Evolutionary conservation across 441 rosid genomes (phyloP).

Genomic region (Viola pubescens): DNA sequence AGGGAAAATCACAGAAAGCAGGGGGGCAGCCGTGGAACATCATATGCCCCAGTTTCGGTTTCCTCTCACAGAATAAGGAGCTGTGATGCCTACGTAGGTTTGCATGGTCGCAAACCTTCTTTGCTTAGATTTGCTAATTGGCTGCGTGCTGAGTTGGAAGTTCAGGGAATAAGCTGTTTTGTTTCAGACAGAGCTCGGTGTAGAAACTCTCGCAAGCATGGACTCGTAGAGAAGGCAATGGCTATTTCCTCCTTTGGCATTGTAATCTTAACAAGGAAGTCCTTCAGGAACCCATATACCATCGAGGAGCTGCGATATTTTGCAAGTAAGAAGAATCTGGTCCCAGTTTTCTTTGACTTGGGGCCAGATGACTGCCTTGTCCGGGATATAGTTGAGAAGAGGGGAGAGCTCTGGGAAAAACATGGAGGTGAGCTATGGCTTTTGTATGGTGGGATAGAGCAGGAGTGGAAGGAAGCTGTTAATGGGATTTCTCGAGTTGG

Average conservation of each 20-base stretch:
- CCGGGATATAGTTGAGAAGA: constrained; percentile 82
- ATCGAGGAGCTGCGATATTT: constrained; percentile 83
- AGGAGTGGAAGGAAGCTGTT: constrained; percentile 91
- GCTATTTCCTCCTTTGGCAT: constrained; percentile 80
- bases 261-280: constrained; percentile 66
- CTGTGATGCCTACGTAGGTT: constrained; percentile 80
- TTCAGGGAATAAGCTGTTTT: constrained; percentile 87
- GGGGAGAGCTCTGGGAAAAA: constrained; percentile 93
- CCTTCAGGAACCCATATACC: constrained; percentile 64
- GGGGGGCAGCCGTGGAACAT: constrained; percentile 34
- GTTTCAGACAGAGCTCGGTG: constrained; percentile 71
- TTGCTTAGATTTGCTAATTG: constrained; percentile 68
- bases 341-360: constrained; percentile 75
- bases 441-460: constrained; percentile 74
- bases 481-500: constrained; percentile 56
- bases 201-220: constrained; percentile 62
- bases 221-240: constrained; percentile 69
- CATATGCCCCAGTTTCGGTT: constrained; percentile 48
- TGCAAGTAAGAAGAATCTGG: constrained; percentile 71
- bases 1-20: constrained; percentile 35
- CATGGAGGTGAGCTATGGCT: constrained; percentile 82
- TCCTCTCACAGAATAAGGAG: constrained; percentile 58
- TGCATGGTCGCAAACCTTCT: constrained; percentile 72
- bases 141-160: constrained; percentile 83
- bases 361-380: constrained; percentile 79